Percentiles rank a stretch among this genome's conserved stretches.
Conservation (phyloP, 192 early-diverging fungal genomes). For the Backusella sp. region DNA sequence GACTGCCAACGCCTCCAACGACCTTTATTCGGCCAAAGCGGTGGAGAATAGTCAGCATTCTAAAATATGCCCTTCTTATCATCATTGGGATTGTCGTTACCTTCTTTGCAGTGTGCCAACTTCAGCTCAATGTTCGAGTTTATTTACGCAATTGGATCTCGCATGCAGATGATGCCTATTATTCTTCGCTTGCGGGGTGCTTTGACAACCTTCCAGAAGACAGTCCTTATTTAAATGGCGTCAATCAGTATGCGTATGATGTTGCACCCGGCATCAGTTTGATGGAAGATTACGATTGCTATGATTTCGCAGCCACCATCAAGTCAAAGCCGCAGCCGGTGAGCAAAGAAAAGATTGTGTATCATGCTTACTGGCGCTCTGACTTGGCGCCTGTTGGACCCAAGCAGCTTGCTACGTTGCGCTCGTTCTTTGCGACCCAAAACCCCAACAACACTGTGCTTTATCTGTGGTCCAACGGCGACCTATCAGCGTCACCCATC, state of each 20-base stretch:
- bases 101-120: conserved; percentile 33
- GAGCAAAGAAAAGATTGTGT: conserved; percentile 21
- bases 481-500: conserved; percentile 19
- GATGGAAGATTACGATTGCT: conserved; percentile 43
- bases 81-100: conserved; percentile 10
- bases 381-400: conserved; percentile 37
- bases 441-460: conserved; percentile 29
- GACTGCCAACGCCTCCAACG: background rate
- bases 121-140: conserved; percentile 39
- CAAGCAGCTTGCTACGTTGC: conserved; percentile 40
- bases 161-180: conserved; percentile 32
- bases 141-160: conserved; percentile 42
- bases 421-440: conserved; percentile 46
- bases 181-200: conserved; percentile 33
- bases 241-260: conserved; percentile 24
- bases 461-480: conserved; percentile 44
- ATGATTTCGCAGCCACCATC: conserved; percentile 40
- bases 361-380: conserved; percentile 44
- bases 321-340: conserved; percentile 19
- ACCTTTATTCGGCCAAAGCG: conserved; percentile 22
- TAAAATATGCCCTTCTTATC: conserved; percentile 19
- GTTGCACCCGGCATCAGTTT: conserved; percentile 33
- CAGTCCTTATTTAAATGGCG: conserved; percentile 22
- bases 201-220: conserved; percentile 30
- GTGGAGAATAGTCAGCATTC: conserved; percentile 10